Evolutionary conservation across 2,329 filamentous ascomycete species (phyloP), one percentile per base, ranked within the genome.

Genomic region (Cercospora brassicicola): DNA sequence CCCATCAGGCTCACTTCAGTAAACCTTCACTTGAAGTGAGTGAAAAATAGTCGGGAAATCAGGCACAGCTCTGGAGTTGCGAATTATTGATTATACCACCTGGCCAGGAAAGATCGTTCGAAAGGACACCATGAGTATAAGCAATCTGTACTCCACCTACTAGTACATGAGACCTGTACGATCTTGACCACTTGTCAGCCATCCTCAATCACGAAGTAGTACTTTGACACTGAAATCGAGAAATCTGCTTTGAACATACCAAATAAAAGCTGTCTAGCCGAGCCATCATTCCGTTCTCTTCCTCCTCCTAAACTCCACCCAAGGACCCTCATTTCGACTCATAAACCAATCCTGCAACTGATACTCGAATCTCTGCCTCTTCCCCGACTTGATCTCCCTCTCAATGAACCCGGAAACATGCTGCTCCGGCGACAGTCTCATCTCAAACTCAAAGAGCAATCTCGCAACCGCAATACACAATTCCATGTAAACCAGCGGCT

Each of bases 291-390:
- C 2, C 8, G 2, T 23, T 1, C 57, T 51, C 65, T 71, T 59
- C 69, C 71, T 69, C 45, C 28, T 57, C 63, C 61, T 71, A 55
- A 82, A 81, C 80, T 91, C 87, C 66, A 92, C 81, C 80, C 91
- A 83, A 0, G 89, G 88, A 0, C 91, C 91, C 74, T 90, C 85
- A 81, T 92, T 93, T 73, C 86, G 82, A 73, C 89, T 91, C 33
- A 90, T 91, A 78, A 93, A 93, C 18, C 87, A 89, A 76, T 93
- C 91, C 62, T 85, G 80, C 66, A 92, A 81, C 81, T 92, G 90
- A 78, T 89, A 91, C 82, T 93, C 91, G 1, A 76, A 80, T 18
- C 75, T 76, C 57, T 85, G 82, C 65, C 88, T 83, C 56, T 88
- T 82, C 7, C 88, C 88, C 85, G 74, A 85, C 86, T 7, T 82